Conservation (phyloP, 345 rosid genomes). For the Dimocarpus longan region DNA sequence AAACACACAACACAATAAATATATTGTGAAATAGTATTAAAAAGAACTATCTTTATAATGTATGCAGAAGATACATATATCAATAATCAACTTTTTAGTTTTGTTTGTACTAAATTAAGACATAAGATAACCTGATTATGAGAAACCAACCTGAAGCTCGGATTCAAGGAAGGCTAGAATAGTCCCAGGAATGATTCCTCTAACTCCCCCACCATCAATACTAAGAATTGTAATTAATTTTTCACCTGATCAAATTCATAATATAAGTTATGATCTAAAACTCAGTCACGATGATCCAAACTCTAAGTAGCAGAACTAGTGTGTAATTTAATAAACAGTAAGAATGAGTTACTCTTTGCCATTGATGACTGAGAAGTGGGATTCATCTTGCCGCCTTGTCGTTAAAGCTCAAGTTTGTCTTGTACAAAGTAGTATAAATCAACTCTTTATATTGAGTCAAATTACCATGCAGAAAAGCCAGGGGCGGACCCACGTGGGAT, state of each 20-base stretch:
- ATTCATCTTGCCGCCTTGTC: too few relatives aligned
- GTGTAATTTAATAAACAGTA: neutral
- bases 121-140: neutral
- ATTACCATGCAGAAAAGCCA: too few relatives aligned
- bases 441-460: too few relatives aligned
- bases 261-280: neutral
- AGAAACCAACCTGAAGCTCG: constrained; percentile 24
- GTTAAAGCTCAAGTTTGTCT: too few relatives aligned
- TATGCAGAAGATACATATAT: neutral
- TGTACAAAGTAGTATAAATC: too few relatives aligned
- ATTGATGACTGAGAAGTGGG: neutral
- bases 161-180: constrained; percentile 27
- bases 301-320: neutral
- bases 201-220: constrained; percentile 27
- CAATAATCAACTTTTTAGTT: too few relatives aligned
- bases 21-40: too few relatives aligned
- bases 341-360: constrained; percentile 10
- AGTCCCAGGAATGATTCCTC: constrained; percentile 22
- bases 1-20: too few relatives aligned
- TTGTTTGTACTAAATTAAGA: too few relatives aligned
- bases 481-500: too few relatives aligned
- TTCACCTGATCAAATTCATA: constrained; percentile 3
- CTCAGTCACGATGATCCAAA: neutral
- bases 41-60: too few relatives aligned
- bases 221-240: constrained; percentile 16